Evolutionary conservation across 148 eudicot species (phyloP).

Genomic region (Silene uniflora): DNA sequence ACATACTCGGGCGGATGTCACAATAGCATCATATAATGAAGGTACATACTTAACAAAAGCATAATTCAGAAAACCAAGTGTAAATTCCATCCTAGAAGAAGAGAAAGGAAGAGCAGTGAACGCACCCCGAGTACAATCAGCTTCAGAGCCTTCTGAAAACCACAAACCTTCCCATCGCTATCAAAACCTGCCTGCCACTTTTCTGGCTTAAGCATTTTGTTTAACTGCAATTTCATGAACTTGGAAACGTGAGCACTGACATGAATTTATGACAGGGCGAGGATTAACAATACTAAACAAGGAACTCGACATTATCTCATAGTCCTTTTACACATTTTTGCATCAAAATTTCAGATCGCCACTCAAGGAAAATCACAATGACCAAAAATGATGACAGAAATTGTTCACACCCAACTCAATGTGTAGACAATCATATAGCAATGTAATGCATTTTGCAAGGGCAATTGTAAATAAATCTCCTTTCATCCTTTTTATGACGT

Average conservation of each 20-base stretch:
- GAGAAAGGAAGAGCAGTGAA: conserved; percentile 8
- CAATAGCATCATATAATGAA: background rate
- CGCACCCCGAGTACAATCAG: conserved; percentile 74
- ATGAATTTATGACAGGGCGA: background rate
- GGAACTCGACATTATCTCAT: background rate
- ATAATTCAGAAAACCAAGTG: background rate
- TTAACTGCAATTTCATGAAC: conserved; percentile 50
- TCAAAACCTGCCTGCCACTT: conserved; percentile 92
- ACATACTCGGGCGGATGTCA: background rate
- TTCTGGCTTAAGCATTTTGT: conserved; percentile 94
- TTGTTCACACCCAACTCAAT: background rate
- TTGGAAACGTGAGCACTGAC: conserved; percentile 3
- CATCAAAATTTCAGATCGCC: background rate
- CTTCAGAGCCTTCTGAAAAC: conserved; percentile 81
- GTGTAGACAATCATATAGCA: background rate
- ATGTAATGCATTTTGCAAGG: background rate
- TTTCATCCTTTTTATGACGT: background rate
- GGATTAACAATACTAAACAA: background rate
- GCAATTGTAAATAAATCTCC: background rate
- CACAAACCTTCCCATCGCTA: conserved; percentile 65
- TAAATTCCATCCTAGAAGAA: background rate
- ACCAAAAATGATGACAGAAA: background rate
- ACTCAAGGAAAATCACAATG: conserved; percentile 2
- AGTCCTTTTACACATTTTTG: background rate
- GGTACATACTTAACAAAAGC: background rate